Evolutionary conservation across 2,329 filamentous ascomycete genomes (phyloP).

Genomic region (Teratosphaeria nubilosa): DNA sequence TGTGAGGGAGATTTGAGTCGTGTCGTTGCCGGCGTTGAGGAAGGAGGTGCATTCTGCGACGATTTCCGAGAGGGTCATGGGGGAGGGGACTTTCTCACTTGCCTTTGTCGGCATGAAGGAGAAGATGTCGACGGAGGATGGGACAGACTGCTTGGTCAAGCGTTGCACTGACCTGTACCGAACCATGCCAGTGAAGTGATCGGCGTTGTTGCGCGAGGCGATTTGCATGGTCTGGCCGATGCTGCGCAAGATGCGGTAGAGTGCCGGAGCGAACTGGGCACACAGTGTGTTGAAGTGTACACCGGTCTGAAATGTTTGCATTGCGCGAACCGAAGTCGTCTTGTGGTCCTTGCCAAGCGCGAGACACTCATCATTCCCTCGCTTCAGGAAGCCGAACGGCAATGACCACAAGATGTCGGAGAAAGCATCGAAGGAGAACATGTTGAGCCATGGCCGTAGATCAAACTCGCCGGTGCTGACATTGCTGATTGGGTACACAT

Average conservation of each 20-base stretch:
- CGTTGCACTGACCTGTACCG: constrained; percentile 36
- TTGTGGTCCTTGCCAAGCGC: constrained; percentile 28
- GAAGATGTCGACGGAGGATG: constrained; percentile 50
- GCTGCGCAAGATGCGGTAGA: constrained; percentile 40
- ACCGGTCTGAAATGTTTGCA: constrained; percentile 26
- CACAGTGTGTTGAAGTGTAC: constrained; percentile 33
- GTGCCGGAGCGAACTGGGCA: constrained; percentile 7
- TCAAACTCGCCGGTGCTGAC: constrained; percentile 10
- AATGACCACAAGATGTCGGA: constrained; percentile 30
- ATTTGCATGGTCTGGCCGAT: background rate
- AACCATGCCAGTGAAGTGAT: constrained; percentile 38
- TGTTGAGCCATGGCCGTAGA: constrained; percentile 28
- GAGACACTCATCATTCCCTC: constrained; percentile 23
- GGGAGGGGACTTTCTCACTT: constrained; percentile 28
- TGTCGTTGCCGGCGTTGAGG: constrained; percentile 42
- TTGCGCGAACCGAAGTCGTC: constrained; percentile 39
- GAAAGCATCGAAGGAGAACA: constrained; percentile 31
- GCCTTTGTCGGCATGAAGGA: constrained; percentile 44
- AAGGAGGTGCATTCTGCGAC: constrained; percentile 47
- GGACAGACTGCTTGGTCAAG: constrained; percentile 36
- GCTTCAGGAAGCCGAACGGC: constrained; percentile 27
- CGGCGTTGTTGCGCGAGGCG: constrained; percentile 24
- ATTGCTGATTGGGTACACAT: background rate
- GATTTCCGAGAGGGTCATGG: constrained; percentile 49
- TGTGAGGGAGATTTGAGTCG: constrained; percentile 43